Base-by-base conservation (phyloP, 306 rosid species). In the Psophocarpus tetragonolobus region DNA sequence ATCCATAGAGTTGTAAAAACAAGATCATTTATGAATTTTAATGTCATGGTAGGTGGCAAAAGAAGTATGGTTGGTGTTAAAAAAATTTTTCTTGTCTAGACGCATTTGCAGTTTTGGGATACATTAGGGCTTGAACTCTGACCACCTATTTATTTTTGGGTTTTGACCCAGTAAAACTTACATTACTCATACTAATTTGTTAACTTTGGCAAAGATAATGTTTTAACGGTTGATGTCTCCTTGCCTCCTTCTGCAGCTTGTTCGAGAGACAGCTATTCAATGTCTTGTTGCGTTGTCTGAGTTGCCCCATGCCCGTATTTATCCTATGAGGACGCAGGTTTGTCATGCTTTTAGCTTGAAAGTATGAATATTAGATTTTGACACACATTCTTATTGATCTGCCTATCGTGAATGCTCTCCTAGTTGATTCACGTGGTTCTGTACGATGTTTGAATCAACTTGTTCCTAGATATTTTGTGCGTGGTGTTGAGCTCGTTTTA, bases 181-280 rank as follows among this genome's bases (percentile, higher is more conserved):
- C 21, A 7, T 51, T 69, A 8, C 50, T 79, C 15, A 17, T 72
- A 13, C 71, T 45, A 58, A 23, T 17, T 27, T 45, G 29, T 44
- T 70, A 47, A n/a, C n/a, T 66, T 53, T 10, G 5, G 26, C 74
- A 6, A 76, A 69, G 57, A 68, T 68, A 68, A 47, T 74, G 50
- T 77, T 80, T 77, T 80, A 54, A 44, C 64, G 67, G 24, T 36
- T 57, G 41, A 74, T 85, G 35, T 78, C 21, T 42, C 35, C 48
- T 38, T 23, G 51, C 62, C 60, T 69, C 32, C 53, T 47, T 72
- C 15, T 81, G 81, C 90, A 95, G 98, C 90, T 92, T 86, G 98
- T 95, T 60, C 91, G 98, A 75, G 97, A 95, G 88, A 91, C 97
- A 8, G 93, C 92, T 50, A 84, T 91, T 68, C 97, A 92, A 81